phyloP scores from a whole-genome alignment of 2,329 filamentous ascomycete genomes.

The Graphilbum fragrans region DNA sequence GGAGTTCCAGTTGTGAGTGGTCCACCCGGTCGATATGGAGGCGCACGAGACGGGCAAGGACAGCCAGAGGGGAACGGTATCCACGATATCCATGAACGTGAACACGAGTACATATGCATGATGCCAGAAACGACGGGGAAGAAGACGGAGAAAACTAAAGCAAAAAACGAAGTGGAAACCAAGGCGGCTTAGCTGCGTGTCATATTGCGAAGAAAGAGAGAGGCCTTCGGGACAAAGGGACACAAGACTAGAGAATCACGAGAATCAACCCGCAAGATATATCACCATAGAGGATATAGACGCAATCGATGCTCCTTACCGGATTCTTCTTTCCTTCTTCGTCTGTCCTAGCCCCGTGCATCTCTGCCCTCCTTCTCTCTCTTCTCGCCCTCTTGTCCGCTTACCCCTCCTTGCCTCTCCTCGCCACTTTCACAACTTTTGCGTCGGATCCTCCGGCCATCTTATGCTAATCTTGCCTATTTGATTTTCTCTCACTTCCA shows the following conservation, averaged over 20 bases:
- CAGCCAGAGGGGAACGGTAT: no score
- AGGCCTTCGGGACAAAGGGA: neutral
- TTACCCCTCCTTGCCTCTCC: neutral
- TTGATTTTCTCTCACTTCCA: no score
- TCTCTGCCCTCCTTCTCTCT: neutral
- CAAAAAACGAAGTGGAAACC: no score
- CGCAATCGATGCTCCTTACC: conserved; percentile 1
- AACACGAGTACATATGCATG: no score
- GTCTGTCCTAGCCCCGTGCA: neutral
- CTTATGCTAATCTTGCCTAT: neutral
- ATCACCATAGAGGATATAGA: conserved; percentile 7
- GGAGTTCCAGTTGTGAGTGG: conserved; percentile 76
- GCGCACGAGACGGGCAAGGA: no score
- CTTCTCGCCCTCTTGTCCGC: neutral
- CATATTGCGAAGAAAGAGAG: neutral
- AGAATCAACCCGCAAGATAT: neutral
- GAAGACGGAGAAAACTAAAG: no score
- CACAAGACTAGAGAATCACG: neutral
- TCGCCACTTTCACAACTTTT: neutral
- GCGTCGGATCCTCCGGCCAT: neutral
- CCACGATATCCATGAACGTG: no score
- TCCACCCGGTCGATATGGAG: no score
- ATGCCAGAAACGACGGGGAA: no score
- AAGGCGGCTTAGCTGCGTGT: no score
- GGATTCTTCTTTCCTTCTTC: neutral